phyloP scores from a whole-genome alignment of 345 rosid species.

The Boechera divaricarpa region DNA sequence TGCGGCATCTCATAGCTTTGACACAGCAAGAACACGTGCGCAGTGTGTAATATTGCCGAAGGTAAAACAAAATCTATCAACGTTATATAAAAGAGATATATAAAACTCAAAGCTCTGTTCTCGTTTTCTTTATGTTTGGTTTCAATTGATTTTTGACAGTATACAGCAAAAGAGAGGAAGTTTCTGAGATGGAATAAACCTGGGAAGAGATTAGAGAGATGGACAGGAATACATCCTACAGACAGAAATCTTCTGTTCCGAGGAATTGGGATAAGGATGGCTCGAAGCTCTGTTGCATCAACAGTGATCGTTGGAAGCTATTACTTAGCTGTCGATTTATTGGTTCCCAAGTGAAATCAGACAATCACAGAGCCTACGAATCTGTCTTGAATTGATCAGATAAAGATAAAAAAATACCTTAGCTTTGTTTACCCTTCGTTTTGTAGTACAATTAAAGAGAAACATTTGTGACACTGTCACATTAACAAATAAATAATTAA shows the following conservation, averaged over 20 bases:
- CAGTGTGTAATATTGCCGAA: conserved; percentile 86
- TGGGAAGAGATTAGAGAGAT: conserved; percentile 80
- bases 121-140: not conserved
- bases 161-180: conserved; percentile 71
- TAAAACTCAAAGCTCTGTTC: conserved; percentile 6
- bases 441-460: not conserved
- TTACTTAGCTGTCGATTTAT: conserved; percentile 56
- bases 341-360: conserved; percentile 46
- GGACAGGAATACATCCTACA: conserved; percentile 90
- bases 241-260: conserved; percentile 72
- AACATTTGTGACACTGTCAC: not conserved
- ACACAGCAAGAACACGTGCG: conserved; percentile 83
- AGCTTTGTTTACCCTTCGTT: not conserved
- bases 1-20: conserved; percentile 92
- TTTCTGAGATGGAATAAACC: conserved; percentile 77
- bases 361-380: not conserved
- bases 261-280: conserved; percentile 72
- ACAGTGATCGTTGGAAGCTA: conserved; percentile 70
- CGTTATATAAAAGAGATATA: not conserved
- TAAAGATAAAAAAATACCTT: not conserved
- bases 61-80: conserved; percentile 45
- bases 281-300: conserved; percentile 73
- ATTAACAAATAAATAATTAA: not conserved
- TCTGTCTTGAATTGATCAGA: not conserved
- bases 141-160: conserved; percentile 46